Evolutionary conservation across 2,329 filamentous ascomycete species (phyloP), one percentile per base, ranked within the genome.

Genomic region (Pleoardoris graminearum): DNA sequence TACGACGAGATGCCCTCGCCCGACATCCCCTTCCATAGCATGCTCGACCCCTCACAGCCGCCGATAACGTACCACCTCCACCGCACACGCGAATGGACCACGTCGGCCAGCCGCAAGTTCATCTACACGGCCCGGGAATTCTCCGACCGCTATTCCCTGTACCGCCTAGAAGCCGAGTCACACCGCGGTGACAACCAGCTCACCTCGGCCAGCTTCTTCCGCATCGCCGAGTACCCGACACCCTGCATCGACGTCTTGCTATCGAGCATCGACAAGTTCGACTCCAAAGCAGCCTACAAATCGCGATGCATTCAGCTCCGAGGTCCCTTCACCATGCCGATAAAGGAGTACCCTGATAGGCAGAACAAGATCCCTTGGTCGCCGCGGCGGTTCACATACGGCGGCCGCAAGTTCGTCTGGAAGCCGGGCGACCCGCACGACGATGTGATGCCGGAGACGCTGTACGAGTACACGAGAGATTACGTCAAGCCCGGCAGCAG

Each of bases 401-500:
- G 69, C 35, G 70, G 70, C 8, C 68, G 70, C 7, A 62, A 67
- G 17, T 72, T 72, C 50, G 70, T 75, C 17, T 82, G 78, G 76
- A 78, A 66, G 30, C 69, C 69, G 7, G 76, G 72, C 17, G 61
- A 73, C 19, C 74, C 77, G 2, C 67, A 81, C 62, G 79, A 82
- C 55, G 77, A 81, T 32, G 67, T 69, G 5, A 72, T 72, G 70
- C 69, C 69, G 5, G 70, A 72, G 59, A 70, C 69, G 4, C 59
- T 72, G 19, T 72, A 71, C 55, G 70, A 72, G 47, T 72, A 67
- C 45, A 61, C 61, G 23, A 62, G 59, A 25, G 69, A 72, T 39
- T 71, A 64, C 64, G 61, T 66, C 8, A 72, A 72, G 56, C 67
- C 70, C 17, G 68, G 68, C 7, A 70, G 67, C 56, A 53, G 70